A percentile compares a stretch with the other conserved stretches of the same genome.
These are phyloP conservation scores for Dalechampia spathulata DNA, from an alignment of 441 rosid species.

Conservation along the genomic window DNA sequence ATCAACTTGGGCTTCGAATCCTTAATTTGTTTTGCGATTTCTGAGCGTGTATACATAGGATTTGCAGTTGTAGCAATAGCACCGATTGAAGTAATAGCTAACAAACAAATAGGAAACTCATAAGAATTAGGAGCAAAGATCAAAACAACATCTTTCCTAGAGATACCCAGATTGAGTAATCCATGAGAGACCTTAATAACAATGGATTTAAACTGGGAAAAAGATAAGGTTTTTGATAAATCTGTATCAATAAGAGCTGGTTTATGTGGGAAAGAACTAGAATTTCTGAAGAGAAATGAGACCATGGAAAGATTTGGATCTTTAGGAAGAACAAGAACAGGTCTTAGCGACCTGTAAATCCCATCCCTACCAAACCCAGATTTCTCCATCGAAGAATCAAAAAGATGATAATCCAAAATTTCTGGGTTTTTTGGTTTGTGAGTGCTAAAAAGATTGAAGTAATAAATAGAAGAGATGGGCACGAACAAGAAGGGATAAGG, in stretches of 20 bases:
- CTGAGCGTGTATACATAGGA: constrained; percentile 56
- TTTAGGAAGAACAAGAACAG: constrained; percentile 42
- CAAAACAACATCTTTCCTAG: constrained; percentile 54
- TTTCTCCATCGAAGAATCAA: constrained; percentile 45
- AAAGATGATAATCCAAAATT: too few species aligned
- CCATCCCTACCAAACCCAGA: constrained; percentile 86
- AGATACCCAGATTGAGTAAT: constrained; percentile 52
- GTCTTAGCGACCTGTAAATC: constrained; percentile 65
- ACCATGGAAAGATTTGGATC: constrained; percentile 54
- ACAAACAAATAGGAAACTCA: constrained; percentile 68
- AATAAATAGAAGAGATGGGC: too few species aligned
- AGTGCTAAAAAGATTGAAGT: too few species aligned
- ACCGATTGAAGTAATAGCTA: constrained; percentile 55
- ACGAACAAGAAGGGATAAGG: too few species aligned
- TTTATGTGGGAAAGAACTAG: constrained; percentile 43
- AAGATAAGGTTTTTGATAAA: constrained; percentile 40
- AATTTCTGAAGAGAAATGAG: constrained; percentile 49
- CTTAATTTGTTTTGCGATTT: constrained; percentile 55
- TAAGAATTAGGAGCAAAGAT: constrained; percentile 72
- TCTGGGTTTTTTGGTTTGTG: too few species aligned
- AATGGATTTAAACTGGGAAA: constrained; percentile 47
- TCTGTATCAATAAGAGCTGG: constrained; percentile 68
- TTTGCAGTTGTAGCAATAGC: constrained; percentile 68
- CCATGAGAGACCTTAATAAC: constrained; percentile 56
- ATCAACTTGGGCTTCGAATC: constrained; percentile 66